Evolutionary conservation across 2,329 filamentous ascomycete genomes (phyloP).

Genomic region (Pestalotiopsis sp.): DNA sequence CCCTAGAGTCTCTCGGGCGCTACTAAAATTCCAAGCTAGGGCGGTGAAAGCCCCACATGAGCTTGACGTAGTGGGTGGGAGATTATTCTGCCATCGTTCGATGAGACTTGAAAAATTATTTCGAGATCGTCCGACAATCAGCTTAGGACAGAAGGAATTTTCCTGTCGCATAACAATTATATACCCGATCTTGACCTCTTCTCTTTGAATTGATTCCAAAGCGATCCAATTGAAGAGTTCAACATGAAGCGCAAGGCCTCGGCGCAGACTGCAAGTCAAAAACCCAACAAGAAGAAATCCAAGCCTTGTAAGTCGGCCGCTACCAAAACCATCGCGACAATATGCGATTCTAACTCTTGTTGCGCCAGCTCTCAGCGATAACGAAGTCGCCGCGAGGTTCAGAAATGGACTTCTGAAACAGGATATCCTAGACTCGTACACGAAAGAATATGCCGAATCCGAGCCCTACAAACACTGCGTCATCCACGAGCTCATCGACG

Average conservation of each 20-base stretch:
- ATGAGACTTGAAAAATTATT: slow-evolving; percentile 13
- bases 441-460: slow-evolving; percentile 64
- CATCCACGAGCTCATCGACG: slow-evolving; percentile 79
- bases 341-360: not conserved
- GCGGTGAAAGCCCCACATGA: slow-evolving; percentile 11
- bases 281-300: slow-evolving; percentile 54
- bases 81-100: slow-evolving; percentile 15
- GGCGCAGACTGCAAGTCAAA: slow-evolving; percentile 43
- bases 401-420: slow-evolving; percentile 67
- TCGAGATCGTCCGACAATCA: slow-evolving; percentile 9
- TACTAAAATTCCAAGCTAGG: not conserved
- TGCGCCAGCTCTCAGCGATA: slow-evolving; percentile 46
- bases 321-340: not conserved
- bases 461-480: slow-evolving; percentile 89
- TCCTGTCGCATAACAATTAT: not conserved
- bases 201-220: not conserved
- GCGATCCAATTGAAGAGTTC: slow-evolving; percentile 24
- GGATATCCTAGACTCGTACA: slow-evolving; percentile 60
- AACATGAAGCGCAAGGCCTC: slow-evolving; percentile 65
- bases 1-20: not conserved
- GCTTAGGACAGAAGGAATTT: not conserved
- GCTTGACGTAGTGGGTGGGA: slow-evolving; percentile 4
- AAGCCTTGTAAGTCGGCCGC: slow-evolving; percentile 39
- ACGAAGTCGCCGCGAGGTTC: slow-evolving; percentile 62
- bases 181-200: not conserved